Evolutionary conservation across 164 flowering plant genomes (phyloP).

Genomic region (Nymphaea thermarum): DNA sequence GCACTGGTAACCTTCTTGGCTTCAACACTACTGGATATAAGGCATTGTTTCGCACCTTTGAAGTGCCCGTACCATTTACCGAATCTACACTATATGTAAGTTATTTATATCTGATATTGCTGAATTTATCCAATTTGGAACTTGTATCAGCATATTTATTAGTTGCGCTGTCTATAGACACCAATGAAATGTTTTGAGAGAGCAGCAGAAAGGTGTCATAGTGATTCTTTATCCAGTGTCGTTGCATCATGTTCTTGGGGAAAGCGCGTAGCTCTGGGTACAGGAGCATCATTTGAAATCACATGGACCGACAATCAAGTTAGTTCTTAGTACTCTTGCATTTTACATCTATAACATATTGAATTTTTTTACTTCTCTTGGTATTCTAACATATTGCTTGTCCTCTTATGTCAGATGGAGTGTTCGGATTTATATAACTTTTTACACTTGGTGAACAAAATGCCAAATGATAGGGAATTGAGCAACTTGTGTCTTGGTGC

Average conservation of each 20-base stretch:
- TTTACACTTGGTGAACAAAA: slow-evolving; percentile 51
- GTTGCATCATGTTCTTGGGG: slow-evolving; percentile 98
- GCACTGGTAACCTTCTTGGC: slow-evolving; percentile 69
- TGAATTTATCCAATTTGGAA: too few relatives aligned
- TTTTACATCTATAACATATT: background rate
- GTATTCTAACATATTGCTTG: background rate
- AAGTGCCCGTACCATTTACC: slow-evolving; percentile 80
- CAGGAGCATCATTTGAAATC: slow-evolving; percentile 75
- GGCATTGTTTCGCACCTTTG: slow-evolving; percentile 51
- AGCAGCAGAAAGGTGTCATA: slow-evolving; percentile 80
- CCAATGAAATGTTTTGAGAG: slow-evolving; percentile 87
- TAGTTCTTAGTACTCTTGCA: background rate
- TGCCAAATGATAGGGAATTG: slow-evolving; percentile 18
- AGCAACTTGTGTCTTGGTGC: slow-evolving; percentile 45
- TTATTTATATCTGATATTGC: background rate
- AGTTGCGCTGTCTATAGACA: slow-evolving; percentile 23
- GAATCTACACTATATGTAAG: slow-evolving; percentile 91
- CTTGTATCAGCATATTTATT: background rate
- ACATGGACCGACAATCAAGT: slow-evolving; percentile 70
- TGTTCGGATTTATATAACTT: slow-evolving; percentile 55
- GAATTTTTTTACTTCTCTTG: background rate
- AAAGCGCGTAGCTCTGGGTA: slow-evolving; percentile 77
- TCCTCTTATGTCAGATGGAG: slow-evolving; percentile 22
- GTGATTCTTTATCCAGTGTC: slow-evolving; percentile 60
- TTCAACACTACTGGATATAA: slow-evolving; percentile 79